Base-by-base conservation (phyloP, 371 early-diverging fungal species). In the Apophysomyces trapeziformis region DNA sequence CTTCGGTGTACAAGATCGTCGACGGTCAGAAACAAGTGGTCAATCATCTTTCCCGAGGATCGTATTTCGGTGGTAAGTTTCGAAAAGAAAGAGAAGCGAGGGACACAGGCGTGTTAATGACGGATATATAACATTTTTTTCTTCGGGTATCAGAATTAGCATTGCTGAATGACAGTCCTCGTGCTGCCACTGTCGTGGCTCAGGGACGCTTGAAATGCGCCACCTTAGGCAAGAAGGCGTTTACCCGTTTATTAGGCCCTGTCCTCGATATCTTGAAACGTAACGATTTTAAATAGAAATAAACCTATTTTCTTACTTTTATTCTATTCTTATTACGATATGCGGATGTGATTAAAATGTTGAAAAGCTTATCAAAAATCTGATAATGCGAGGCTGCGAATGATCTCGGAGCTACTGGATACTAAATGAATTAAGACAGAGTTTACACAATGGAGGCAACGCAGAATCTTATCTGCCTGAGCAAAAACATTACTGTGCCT, bases 201-300 rank as follows among this genome's bases (percentile, higher is more conserved):
- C 85, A 87, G 54, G 95, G 96, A 35, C 85, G 89, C 63, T 82
- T 96, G 65, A 95, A 95, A 85, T 92, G 93, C 68, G 98, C 94
- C 1, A 91, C 93, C 7, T 79, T 96, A 57, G 93, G 93, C 67
- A 94, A 93, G 78, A 87, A 90, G 65, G 94, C 96, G 12, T 97
- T 97, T 73, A 91, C 89, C 54, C 86, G 98, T 41, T 81, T 97
- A 57, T 83, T 97, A 9, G 97, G 98, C 5, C 96, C 96, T 13
- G 90, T 94, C 21, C 54, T 50, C 54, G 54, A 50, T 38, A 74
- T 70, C 36, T 84, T 98, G 68, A 91, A 95, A 75, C 87, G 98
- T 61, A 95, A 96, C 76, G 32, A 26, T 26, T 26, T 26, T 26
- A 26, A 26, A 26, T 26, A 26, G 32, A 26, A 26, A 26, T 26